Conservation (phyloP, 345 rosid species). For the Dimocarpus longan region DNA sequence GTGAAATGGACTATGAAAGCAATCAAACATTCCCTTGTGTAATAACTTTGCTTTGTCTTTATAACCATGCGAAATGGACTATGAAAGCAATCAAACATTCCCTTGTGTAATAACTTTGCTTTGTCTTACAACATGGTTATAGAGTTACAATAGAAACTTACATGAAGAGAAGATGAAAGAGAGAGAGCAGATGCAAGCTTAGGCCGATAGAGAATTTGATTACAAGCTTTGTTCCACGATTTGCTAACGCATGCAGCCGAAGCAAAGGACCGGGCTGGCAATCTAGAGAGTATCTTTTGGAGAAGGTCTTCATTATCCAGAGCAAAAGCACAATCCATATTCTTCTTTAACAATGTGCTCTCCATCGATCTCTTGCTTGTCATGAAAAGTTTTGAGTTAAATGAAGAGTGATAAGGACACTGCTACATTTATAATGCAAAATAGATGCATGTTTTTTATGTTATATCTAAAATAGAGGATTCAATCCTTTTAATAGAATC, state of each 20-base stretch:
- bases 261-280: conserved; percentile 55
- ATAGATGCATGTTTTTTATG: too few relatives aligned
- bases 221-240: conserved; percentile 46
- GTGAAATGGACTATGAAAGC: background rate
- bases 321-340: background rate
- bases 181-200: conserved; percentile 63
- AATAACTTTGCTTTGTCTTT: too few relatives aligned
- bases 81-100: background rate
- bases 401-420: too few relatives aligned
- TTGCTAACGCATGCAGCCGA: conserved; percentile 53
- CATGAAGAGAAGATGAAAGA: conserved; percentile 36
- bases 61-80: too few relatives aligned
- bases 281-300: conserved; percentile 41
- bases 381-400: background rate
- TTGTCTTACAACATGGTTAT: background rate
- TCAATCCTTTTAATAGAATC: background rate
- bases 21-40: background rate
- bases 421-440: too few relatives aligned
- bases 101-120: too few relatives aligned
- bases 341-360: background rate
- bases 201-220: conserved; percentile 49
- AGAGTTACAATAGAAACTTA: conserved; percentile 18
- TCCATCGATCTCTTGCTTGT: too few relatives aligned
- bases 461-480: background rate
- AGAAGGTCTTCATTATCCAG: conserved; percentile 39